Evolutionary conservation across 768 basidiomycete species (phyloP).

Genomic region (Cystobasidiopsis lactophilus): DNA sequence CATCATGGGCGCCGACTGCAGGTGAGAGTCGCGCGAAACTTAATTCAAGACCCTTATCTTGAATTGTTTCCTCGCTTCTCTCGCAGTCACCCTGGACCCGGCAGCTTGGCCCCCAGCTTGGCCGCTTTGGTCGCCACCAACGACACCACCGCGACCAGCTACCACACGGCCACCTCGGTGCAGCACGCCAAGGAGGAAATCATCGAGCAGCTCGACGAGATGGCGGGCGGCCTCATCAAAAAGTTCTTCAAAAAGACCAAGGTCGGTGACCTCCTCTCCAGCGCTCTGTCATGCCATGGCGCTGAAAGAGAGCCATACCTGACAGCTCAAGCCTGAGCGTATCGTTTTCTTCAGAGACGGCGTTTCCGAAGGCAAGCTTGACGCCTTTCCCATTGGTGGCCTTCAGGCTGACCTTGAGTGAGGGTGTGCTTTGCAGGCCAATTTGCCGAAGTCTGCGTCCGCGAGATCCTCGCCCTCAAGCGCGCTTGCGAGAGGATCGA

Average conservation of each 20-base stretch:
- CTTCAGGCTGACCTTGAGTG: background rate
- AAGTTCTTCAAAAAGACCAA: constrained; percentile 2
- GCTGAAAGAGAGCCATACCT: no score
- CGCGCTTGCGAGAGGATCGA: constrained; percentile 1
- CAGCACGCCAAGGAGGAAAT: constrained; percentile 8
- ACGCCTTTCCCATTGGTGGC: background rate
- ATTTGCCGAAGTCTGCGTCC: constrained; percentile 3
- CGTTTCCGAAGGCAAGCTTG: constrained; percentile 1
- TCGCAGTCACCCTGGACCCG: constrained; percentile 2
- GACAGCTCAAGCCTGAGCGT: constrained; percentile 1
- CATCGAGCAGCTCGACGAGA: constrained; percentile 1
- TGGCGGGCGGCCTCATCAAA: background rate
- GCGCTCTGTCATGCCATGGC: no score
- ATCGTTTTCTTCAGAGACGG: constrained; percentile 11
- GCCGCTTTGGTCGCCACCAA: constrained; percentile 9
- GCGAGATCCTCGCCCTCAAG: constrained; percentile 8
- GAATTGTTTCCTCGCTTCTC: no score
- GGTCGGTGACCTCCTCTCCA: no score
- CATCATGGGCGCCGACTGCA: background rate
- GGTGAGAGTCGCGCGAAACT: no score
- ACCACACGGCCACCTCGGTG: constrained; percentile 4
- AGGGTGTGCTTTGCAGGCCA: constrained; percentile 8
- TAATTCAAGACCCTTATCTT: no score
- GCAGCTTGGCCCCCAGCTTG: constrained; percentile 9
- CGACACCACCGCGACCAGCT: constrained; percentile 3